Conservation (phyloP, 176 grass and related monocot genomes). For the Musa acuminata region DNA sequence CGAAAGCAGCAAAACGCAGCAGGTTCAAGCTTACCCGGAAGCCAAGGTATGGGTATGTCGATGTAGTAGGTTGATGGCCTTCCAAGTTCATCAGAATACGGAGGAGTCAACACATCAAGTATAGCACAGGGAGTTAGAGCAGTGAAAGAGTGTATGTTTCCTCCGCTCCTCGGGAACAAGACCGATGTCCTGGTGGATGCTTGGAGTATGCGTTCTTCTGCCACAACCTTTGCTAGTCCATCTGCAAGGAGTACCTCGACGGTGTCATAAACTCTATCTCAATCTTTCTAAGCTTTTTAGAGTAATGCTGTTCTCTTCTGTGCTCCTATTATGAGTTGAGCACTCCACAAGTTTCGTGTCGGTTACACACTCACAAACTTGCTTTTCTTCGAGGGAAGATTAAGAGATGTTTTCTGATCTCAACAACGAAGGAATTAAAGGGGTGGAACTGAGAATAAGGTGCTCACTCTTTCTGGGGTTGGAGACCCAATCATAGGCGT, state of each 20-base stretch:
- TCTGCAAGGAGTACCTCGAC: slow-evolving; percentile 13
- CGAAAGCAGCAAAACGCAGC: neutral
- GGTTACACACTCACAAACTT: too few relatives aligned
- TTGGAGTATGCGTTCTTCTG: slow-evolving; percentile 29
- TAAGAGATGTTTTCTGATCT: too few relatives aligned
- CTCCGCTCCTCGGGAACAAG: slow-evolving; percentile 69
- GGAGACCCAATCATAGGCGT: slow-evolving; percentile 64
- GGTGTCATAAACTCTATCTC: too few relatives aligned
- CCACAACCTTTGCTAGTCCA: slow-evolving; percentile 62
- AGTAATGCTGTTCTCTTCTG: too few relatives aligned
- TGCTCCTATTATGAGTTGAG: too few relatives aligned
- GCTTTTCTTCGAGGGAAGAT: too few relatives aligned
- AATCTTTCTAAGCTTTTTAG: too few relatives aligned
- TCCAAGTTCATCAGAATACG: slow-evolving; percentile 50
- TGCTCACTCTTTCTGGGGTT: slow-evolving; percentile 31
- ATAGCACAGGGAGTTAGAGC: slow-evolving; percentile 77
- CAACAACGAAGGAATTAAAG: neutral
- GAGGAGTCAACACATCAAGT: slow-evolving; percentile 66
- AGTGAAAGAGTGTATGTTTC: slow-evolving; percentile 76
- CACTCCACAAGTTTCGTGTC: too few relatives aligned
- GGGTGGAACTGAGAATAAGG: neutral
- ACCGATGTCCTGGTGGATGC: slow-evolving; percentile 51
- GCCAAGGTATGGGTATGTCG: slow-evolving; percentile 39
- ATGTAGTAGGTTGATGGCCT: slow-evolving; percentile 60
- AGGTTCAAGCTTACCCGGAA: slow-evolving; percentile 28